These are phyloP conservation scores for Fusarium vanettenii DNA, from an alignment of 2,329 filamentous ascomycete genomes.

Conservation along the genomic window DNA sequence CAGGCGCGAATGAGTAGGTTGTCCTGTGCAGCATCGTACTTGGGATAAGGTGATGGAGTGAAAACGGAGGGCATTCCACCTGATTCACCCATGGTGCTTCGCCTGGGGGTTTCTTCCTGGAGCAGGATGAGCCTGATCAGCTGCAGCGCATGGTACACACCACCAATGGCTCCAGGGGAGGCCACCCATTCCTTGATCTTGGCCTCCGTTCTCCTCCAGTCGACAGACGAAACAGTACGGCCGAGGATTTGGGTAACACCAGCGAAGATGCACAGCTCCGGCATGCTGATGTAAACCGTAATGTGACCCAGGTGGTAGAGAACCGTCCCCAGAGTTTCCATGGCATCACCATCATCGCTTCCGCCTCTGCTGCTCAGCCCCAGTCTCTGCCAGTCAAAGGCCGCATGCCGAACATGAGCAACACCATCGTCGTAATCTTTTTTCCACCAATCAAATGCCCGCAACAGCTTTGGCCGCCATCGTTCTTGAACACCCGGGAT, in stretches of 20 bases:
- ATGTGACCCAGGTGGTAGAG: slow-evolving; percentile 44
- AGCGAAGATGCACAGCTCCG: slow-evolving; percentile 44
- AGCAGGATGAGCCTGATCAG: slow-evolving; percentile 42
- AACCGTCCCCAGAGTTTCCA: slow-evolving; percentile 43
- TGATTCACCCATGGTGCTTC: slow-evolving; percentile 19
- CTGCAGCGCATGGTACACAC: slow-evolving; percentile 43
- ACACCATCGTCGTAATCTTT: slow-evolving; percentile 45
- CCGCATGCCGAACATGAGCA: slow-evolving; percentile 42
- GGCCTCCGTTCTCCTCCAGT: slow-evolving; percentile 43
- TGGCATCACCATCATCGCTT: slow-evolving; percentile 43
- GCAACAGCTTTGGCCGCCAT: slow-evolving; percentile 42
- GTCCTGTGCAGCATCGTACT: slow-evolving; percentile 41
- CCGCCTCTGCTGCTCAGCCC: slow-evolving; percentile 41
- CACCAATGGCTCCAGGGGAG: slow-evolving; percentile 42
- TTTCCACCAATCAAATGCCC: slow-evolving; percentile 46
- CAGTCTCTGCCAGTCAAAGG: slow-evolving; percentile 44
- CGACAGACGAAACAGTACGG: slow-evolving; percentile 41
- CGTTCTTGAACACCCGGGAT: slow-evolving; percentile 43
- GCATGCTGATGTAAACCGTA: slow-evolving; percentile 45
- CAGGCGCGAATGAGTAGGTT: slow-evolving; percentile 40
- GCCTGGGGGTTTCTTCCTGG: slow-evolving; percentile 32
- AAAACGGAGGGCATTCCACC: slow-evolving; percentile 24
- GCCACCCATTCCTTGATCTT: slow-evolving; percentile 46
- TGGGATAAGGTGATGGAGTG: slow-evolving; percentile 35
- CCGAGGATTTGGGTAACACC: slow-evolving; percentile 43